Evolutionary conservation across 2,329 filamentous ascomycete species (phyloP).

Genomic region (Alternaria brassicae): DNA sequence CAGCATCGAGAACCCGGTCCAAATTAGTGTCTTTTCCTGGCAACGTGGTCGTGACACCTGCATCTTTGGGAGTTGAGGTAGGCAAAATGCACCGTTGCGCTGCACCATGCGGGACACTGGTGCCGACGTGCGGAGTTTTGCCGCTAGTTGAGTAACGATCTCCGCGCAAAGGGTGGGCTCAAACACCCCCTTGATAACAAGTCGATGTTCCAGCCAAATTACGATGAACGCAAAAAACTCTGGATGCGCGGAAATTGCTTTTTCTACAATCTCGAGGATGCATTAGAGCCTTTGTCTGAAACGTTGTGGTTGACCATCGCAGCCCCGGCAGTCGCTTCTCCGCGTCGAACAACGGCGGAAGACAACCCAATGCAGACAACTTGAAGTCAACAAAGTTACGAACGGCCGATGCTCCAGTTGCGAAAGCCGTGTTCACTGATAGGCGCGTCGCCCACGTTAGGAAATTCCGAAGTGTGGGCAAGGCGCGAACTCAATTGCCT

Average conservation of each 20-base stretch:
- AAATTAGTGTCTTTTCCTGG: neutral
- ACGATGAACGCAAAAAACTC: neutral
- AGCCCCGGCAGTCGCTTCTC: too few relatives aligned
- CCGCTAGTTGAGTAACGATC: neutral
- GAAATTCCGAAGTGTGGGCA: too few relatives aligned
- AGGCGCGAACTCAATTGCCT: too few relatives aligned
- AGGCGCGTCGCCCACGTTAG: too few relatives aligned
- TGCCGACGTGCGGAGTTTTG: constrained; percentile 6
- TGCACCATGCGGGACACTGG: constrained; percentile 11
- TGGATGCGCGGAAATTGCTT: neutral
- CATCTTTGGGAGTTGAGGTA: neutral
- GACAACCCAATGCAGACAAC: too few relatives aligned
- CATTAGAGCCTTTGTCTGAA: neutral
- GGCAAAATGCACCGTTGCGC: neutral
- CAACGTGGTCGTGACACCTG: neutral
- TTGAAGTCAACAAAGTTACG: too few relatives aligned
- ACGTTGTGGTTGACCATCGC: too few relatives aligned
- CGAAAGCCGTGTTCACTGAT: too few relatives aligned
- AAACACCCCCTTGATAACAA: neutral
- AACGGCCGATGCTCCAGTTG: too few relatives aligned
- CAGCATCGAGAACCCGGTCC: neutral
- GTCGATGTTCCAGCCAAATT: neutral
- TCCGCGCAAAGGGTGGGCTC: neutral
- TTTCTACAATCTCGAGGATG: constrained; percentile 4
- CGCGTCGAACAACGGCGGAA: too few relatives aligned